Evolutionary conservation across 2,329 filamentous ascomycete species (phyloP).

Genomic region (Diaporthe ilicicola): DNA sequence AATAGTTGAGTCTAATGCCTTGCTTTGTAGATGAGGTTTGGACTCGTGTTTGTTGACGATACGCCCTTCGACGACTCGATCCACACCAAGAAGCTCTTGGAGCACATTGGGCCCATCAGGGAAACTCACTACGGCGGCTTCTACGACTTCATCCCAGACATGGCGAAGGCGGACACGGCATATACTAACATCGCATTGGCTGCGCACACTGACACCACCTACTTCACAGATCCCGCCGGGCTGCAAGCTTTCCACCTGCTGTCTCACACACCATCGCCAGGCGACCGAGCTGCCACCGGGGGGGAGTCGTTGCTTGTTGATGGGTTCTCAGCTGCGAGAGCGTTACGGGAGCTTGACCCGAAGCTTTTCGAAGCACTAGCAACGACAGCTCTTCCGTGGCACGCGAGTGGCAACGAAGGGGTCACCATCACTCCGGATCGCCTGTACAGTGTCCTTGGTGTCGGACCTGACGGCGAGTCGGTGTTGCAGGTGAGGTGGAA

Average conservation of each 20-base stretch:
- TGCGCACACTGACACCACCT: constrained; percentile 93
- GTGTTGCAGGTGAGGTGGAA: constrained; percentile 79
- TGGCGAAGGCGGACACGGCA: constrained; percentile 87
- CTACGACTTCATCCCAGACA: constrained; percentile 87
- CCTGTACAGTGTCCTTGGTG: constrained; percentile 76
- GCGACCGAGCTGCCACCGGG: constrained; percentile 56
- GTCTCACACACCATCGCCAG: constrained; percentile 71
- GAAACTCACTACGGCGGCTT: constrained; percentile 87
- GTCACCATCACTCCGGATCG: constrained; percentile 79
- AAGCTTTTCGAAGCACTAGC: constrained; percentile 66
- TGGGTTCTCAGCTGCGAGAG: constrained; percentile 76
- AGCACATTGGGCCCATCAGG: constrained; percentile 86
- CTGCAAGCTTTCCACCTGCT: constrained; percentile 93
- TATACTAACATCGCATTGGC: constrained; percentile 87
- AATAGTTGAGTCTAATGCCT: background rate
- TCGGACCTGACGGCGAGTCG: constrained; percentile 48
- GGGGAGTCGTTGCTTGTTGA: constrained; percentile 87
- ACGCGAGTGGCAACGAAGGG: constrained; percentile 89
- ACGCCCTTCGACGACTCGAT: constrained; percentile 72
- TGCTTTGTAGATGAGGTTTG: constrained; percentile 65
- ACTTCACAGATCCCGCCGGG: constrained; percentile 91
- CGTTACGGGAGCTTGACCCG: constrained; percentile 63
- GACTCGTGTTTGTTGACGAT: constrained; percentile 80
- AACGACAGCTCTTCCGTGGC: constrained; percentile 70
- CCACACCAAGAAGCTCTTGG: constrained; percentile 77